These are phyloP conservation scores for Citrus inodora DNA, from an alignment of 345 rosid genomes.

Conservation along the genomic window DNA sequence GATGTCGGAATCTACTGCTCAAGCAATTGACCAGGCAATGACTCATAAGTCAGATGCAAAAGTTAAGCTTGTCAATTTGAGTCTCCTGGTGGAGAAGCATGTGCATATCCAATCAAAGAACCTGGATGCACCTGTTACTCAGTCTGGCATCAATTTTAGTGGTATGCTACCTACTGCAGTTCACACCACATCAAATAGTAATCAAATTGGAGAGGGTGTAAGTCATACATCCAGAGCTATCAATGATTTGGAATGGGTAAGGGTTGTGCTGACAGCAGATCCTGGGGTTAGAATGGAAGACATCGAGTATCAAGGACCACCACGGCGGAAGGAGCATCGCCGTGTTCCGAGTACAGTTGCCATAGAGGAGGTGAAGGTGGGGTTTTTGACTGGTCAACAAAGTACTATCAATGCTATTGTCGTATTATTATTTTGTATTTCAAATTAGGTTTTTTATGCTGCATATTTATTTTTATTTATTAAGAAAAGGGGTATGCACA, in stretches of 20 bases:
- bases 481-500: not conserved
- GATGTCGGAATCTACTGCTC: slow-evolving; percentile 91
- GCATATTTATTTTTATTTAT: not conserved
- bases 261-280: slow-evolving; percentile 85
- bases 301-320: slow-evolving; percentile 57
- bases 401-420: not conserved
- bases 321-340: slow-evolving; percentile 89
- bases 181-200: slow-evolving; percentile 8
- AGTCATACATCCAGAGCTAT: slow-evolving; percentile 22
- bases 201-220: slow-evolving; percentile 26
- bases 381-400: slow-evolving; percentile 7
- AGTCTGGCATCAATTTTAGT: slow-evolving; percentile 14
- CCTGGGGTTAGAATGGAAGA: slow-evolving; percentile 69
- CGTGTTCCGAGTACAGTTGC: slow-evolving; percentile 99
- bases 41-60: slow-evolving; percentile 71
- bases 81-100: slow-evolving; percentile 58
- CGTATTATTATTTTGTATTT: not conserved
- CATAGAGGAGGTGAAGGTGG: slow-evolving; percentile 97
- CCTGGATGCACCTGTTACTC: slow-evolving; percentile 18
- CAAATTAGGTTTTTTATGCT: not conserved
- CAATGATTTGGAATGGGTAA: slow-evolving; percentile 85
- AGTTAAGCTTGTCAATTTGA: slow-evolving; percentile 66
- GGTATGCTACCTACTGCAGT: slow-evolving; percentile 16
- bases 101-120: slow-evolving; percentile 22
- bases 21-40: slow-evolving; percentile 99